A percentile compares a stretch with the other conserved stretches of the same genome.
Conservation (phyloP, 2,329 filamentous ascomycete species). For the Paecilomyces sp. region DNA sequence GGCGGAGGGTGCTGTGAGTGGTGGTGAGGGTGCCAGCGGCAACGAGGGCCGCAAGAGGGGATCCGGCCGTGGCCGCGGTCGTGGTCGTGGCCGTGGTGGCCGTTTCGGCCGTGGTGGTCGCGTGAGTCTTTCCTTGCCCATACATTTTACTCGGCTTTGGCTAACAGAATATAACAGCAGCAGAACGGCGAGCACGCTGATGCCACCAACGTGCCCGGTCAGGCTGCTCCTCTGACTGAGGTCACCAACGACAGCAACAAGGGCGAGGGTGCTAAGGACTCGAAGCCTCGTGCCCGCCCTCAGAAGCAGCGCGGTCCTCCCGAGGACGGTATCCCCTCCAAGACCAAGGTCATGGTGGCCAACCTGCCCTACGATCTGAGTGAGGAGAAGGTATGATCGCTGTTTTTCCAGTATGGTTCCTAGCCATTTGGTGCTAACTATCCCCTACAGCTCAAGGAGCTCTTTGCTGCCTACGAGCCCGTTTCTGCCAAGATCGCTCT, state of each 20-base stretch:
- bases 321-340: conserved; percentile 94
- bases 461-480: conserved; percentile 88
- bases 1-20: conserved; percentile 62
- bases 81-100: conserved; percentile 56
- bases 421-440: conserved; percentile 15
- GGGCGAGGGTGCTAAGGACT: conserved; percentile 29
- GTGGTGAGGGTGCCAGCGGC: conserved; percentile 63
- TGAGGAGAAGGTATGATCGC: conserved; percentile 75
- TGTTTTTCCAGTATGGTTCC: conserved; percentile 1
- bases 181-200: conserved; percentile 29
- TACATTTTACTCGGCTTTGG: background rate
- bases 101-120: conserved; percentile 62
- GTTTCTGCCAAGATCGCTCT: conserved; percentile 97
- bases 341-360: conserved; percentile 99
- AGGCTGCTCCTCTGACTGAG: conserved; percentile 55
- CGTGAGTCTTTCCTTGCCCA: conserved; percentile 47
- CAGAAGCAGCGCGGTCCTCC: conserved; percentile 87
- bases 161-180: conserved; percentile 3
- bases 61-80: conserved; percentile 53
- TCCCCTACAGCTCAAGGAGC: conserved; percentile 75
- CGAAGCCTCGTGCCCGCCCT: conserved; percentile 44
- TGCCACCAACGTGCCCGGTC: conserved; percentile 30
- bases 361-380: conserved; percentile 97
- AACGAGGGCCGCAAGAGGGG: conserved; percentile 57
- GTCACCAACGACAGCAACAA: conserved; percentile 44